Conservation (phyloP, 768 basidiomycete species). For the Phylloporus arenicola region DNA sequence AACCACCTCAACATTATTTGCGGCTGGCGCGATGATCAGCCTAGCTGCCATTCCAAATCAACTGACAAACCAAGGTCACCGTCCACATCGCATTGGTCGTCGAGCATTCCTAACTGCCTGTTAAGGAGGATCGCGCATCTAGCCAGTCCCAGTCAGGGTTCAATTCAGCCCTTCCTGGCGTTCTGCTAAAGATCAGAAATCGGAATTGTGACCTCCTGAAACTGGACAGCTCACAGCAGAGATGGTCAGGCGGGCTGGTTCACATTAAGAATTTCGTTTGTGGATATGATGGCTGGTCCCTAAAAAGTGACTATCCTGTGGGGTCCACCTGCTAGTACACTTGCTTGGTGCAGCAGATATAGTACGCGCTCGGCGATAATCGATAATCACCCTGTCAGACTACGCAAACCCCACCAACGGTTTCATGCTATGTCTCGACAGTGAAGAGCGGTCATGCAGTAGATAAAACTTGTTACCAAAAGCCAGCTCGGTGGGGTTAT, state of each 20-base stretch:
- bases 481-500: too few relatives aligned
- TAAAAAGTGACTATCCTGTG: background rate
- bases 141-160: background rate
- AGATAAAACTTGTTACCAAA: too few relatives aligned
- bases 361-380: background rate
- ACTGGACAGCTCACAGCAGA: background rate
- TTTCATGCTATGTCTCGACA: background rate
- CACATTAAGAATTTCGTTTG: background rate
- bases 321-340: background rate
- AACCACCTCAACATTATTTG: background rate
- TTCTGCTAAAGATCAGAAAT: constrained; percentile 1
- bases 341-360: background rate
- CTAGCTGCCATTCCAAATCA: constrained; percentile 3
- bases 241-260: background rate
- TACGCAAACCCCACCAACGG: too few relatives aligned
- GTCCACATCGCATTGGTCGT: background rate
- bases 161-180: background rate
- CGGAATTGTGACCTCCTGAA: background rate
- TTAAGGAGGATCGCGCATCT: background rate
- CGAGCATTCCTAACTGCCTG: background rate
- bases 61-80: constrained; percentile 4
- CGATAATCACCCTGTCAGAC: background rate
- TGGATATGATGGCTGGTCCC: background rate
- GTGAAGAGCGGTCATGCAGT: too few relatives aligned
- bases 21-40: background rate